A percentile compares a stretch with the other conserved stretches of the same genome.
Evolutionary conservation across 2,329 filamentous ascomycete genomes (phyloP).

Genomic region (Sordariomycetes sp.): DNA sequence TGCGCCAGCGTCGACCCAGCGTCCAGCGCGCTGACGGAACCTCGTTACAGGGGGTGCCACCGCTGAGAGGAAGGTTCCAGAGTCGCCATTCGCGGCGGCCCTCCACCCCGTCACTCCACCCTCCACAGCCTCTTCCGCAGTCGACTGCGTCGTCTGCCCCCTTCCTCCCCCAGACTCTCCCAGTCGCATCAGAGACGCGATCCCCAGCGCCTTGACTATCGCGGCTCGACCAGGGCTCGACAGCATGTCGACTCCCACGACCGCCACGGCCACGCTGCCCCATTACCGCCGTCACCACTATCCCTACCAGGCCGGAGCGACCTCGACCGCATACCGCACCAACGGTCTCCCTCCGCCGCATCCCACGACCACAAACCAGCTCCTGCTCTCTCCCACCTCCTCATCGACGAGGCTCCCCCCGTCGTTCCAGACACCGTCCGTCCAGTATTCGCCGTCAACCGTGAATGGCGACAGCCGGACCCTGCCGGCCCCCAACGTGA

Average conservation of each 20-base stretch:
- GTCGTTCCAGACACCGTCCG: conserved; percentile 10
- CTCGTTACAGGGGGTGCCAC: not conserved
- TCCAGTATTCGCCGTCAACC: conserved; percentile 2
- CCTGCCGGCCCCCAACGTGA: conserved; percentile 1
- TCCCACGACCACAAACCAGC: conserved; percentile 13
- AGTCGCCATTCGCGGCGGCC: not conserved
- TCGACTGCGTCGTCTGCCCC: not conserved
- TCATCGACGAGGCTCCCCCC: conserved; percentile 21
- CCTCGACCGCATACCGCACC: conserved; percentile 19
- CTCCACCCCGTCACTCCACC: not conserved
- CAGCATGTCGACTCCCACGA: conserved; percentile 70
- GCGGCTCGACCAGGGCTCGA: not conserved
- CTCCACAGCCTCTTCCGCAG: not conserved
- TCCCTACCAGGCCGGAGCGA: conserved; percentile 32
- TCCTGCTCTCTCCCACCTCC: conserved; percentile 21
- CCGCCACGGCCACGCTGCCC: conserved; percentile 53
- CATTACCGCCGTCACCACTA: conserved; percentile 53
- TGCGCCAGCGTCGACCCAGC: not conserved
- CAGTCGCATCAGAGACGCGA: not conserved
- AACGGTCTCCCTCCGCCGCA: conserved; percentile 6
- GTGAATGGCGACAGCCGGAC: not conserved
- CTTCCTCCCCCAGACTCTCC: not conserved
- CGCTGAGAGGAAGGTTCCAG: not conserved
- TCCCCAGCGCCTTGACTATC: not conserved
- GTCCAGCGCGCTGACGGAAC: not conserved